A percentile compares a stretch with the other conserved stretches of the same genome.
phyloP scores from a whole-genome alignment of 2,329 filamentous ascomycete species.

The Sphaerulina vaccinii region DNA sequence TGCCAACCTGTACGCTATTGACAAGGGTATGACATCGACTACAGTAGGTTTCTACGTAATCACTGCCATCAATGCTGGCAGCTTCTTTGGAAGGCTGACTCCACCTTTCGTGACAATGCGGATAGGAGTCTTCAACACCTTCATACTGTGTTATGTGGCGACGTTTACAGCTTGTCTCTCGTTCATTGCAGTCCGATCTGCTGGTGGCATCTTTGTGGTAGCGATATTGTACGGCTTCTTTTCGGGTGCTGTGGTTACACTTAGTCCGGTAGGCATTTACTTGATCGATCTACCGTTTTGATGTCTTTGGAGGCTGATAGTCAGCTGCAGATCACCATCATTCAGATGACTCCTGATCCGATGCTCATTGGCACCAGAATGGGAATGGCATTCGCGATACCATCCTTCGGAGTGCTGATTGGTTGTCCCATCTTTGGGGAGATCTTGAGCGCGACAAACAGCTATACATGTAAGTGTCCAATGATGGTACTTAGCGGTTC shows the following conservation, averaged over 20 bases:
- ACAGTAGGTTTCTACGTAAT: slow-evolving; percentile 7
- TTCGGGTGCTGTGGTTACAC: neutral
- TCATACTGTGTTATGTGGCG: slow-evolving; percentile 37
- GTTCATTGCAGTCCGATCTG: slow-evolving; percentile 41
- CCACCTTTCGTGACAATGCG: slow-evolving; percentile 19
- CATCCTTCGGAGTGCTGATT: slow-evolving; percentile 7
- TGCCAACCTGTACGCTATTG: slow-evolving; percentile 3
- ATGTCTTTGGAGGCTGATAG: slow-evolving; percentile 38
- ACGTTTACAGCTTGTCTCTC: slow-evolving; percentile 46
- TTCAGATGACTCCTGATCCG: slow-evolving; percentile 28
- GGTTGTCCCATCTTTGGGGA: slow-evolving; percentile 8
- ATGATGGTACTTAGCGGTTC: neutral
- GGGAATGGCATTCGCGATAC: slow-evolving; percentile 11
- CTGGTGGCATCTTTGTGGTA: neutral
- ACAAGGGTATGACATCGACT: neutral
- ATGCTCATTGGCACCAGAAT: slow-evolving; percentile 23
- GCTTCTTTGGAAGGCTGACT: slow-evolving; percentile 6
- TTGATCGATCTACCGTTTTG: neutral
- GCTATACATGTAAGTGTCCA: neutral
- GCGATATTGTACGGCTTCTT: neutral
- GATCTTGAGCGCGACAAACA: slow-evolving; percentile 2
- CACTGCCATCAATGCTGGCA: slow-evolving; percentile 5
- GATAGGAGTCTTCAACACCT: slow-evolving; percentile 53
- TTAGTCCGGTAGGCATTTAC: neutral
- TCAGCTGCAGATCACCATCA: slow-evolving; percentile 39